phyloP scores from a whole-genome alignment of 805 yeast species.

The Yarrowia deformans region DNA sequence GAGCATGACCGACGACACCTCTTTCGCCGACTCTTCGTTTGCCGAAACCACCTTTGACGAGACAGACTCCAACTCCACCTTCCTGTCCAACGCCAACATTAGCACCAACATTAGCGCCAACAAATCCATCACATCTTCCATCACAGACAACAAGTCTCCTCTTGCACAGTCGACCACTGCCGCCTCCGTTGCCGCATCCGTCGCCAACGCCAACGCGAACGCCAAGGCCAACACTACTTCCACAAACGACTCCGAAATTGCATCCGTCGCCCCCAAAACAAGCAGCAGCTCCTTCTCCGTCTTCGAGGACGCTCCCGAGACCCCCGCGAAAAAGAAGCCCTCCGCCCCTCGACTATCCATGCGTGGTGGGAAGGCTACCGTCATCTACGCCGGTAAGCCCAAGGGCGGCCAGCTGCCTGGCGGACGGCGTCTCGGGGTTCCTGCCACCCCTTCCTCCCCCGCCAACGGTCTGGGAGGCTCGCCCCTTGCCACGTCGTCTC shows the following conservation, averaged over 20 bases:
- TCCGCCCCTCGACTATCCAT: slow-evolving; percentile 18
- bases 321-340: slow-evolving; percentile 38
- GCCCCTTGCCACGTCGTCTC: slow-evolving; percentile 35
- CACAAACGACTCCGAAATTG: slow-evolving; percentile 25
- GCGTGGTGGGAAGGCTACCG: slow-evolving; percentile 35
- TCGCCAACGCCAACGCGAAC: not conserved
- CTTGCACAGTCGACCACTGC: slow-evolving; percentile 1
- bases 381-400: slow-evolving; percentile 31
- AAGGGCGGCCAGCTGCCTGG: not conserved
- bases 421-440: slow-evolving; percentile 13
- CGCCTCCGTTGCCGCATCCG: not conserved
- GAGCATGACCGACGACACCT: slow-evolving; percentile 40
- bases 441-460: slow-evolving; percentile 6
- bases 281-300: slow-evolving; percentile 38
- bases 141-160: slow-evolving; percentile 10
- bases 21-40: slow-evolving; percentile 30
- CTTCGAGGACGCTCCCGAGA: slow-evolving; percentile 37
- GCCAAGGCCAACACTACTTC: not conserved
- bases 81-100: not conserved
- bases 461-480: slow-evolving; percentile 29
- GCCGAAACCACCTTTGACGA: slow-evolving; percentile 26
- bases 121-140: slow-evolving; percentile 12
- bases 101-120: not conserved
- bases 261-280: slow-evolving; percentile 29
- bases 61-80: not conserved